phyloP scores from a whole-genome alignment of 192 early-diverging fungal genomes.

The Linnemannia zychae region DNA sequence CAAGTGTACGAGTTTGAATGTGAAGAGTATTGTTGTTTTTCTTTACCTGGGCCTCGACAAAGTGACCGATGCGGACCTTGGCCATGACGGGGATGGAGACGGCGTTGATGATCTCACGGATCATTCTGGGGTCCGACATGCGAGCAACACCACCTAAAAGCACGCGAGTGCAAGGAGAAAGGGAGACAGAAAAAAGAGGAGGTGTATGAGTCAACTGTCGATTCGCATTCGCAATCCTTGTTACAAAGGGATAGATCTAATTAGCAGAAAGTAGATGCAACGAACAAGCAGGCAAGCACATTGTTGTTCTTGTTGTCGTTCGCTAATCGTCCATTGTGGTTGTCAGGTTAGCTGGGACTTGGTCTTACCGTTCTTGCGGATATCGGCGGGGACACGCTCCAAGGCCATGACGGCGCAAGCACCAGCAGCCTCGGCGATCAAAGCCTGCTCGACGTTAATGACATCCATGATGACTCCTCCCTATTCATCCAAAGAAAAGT shows the following conservation, averaged over 20 bases:
- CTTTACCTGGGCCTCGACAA: slow-evolving; percentile 93
- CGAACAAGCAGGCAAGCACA: too few relatives aligned
- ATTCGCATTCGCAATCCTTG: neutral
- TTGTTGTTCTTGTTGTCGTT: neutral
- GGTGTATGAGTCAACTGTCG: neutral
- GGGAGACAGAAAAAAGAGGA: neutral
- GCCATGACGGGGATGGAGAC: slow-evolving; percentile 99
- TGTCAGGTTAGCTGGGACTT: too few relatives aligned
- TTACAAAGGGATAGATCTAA: slow-evolving; percentile 4
- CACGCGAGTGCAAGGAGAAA: neutral
- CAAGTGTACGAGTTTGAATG: neutral
- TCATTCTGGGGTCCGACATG: slow-evolving; percentile 99
- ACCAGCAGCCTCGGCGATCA: slow-evolving; percentile 97
- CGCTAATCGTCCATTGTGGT: neutral
- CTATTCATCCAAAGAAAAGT: slow-evolving; percentile 53
- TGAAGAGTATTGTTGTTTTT: neutral
- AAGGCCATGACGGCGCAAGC: slow-evolving; percentile 98
- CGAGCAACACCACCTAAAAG: slow-evolving; percentile 89
- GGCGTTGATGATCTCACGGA: slow-evolving; percentile 94
- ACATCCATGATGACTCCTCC: slow-evolving; percentile 99
- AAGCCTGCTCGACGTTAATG: slow-evolving; percentile 96
- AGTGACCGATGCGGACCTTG: slow-evolving; percentile 98
- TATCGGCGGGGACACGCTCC: slow-evolving; percentile 98
- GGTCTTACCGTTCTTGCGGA: slow-evolving; percentile 91
- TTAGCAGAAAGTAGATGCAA: neutral